Base-by-base conservation (phyloP, 441 rosid genomes). In the Capsella rubella region DNA sequence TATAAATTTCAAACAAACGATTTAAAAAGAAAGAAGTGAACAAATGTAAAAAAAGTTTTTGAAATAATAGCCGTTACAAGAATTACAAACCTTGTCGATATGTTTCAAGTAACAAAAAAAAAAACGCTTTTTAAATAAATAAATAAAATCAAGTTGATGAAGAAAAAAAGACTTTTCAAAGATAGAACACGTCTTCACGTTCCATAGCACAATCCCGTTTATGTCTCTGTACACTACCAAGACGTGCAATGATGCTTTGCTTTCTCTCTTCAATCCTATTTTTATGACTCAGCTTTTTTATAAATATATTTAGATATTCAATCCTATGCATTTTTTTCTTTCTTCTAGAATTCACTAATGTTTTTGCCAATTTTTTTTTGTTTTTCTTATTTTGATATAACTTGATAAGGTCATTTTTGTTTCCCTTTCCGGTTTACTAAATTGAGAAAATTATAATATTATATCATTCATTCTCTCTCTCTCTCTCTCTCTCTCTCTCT, bases 51-150 rank as follows among this genome's bases (percentile, higher is more conserved):
- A 37, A 60, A 37, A 37, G 12, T 6, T 8, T 37, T 65, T 57
- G 66, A 66, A 66, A 66, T 49, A 39, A 21, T 74, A 74, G 69
- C 78, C 78, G 78, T 74, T 74, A 67, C 73, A 21, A 74, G 28
- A 57, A 46, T 7, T 7, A 8, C 10, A 2, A 21, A 21, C 25
- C 16, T 53, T 52, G n/a, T 71, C 25, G 25, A 21, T 21, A 21
- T 21, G 25, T 21, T 21, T 21, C 25, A 21, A 21, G 25, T 21
- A 21, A 21, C 25, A 21, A 21, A 21, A 21, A 16, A 16, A 16
- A 21, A 21, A 21, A 21, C 25, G 25, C 2, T 21, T 21, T 21
- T 21, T 21, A 21, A 21, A 21, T 21, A 21, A 21, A 21, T 21
- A 21, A 21, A 21, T 1, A 21, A 21, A 21, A 1, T 21, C 25